Evolutionary conservation across 2,329 filamentous ascomycete genomes (phyloP).

Genomic region (Lanzia echinophila): DNA sequence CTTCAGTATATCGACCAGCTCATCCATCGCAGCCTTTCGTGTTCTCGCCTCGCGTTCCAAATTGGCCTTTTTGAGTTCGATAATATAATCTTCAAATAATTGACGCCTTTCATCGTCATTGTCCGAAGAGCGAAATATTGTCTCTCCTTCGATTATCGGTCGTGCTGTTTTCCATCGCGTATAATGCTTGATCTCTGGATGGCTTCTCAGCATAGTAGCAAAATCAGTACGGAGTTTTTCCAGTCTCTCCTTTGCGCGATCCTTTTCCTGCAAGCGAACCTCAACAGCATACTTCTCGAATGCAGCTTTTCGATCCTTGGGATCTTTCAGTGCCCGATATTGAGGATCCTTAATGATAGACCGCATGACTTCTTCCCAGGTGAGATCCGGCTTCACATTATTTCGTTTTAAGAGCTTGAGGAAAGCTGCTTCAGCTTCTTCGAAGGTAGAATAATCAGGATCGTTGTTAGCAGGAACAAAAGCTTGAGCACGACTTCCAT

Average conservation of each 20-base stretch:
- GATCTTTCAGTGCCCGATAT: slow-evolving; percentile 87
- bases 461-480: slow-evolving; percentile 61
- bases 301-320: slow-evolving; percentile 79
- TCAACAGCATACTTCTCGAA: slow-evolving; percentile 96
- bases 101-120: slow-evolving; percentile 82
- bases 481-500: slow-evolving; percentile 42
- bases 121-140: slow-evolving; percentile 86
- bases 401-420: slow-evolving; percentile 80
- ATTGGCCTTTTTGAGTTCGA: slow-evolving; percentile 74
- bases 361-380: slow-evolving; percentile 84
- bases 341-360: slow-evolving; percentile 84
- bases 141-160: slow-evolving; percentile 90
- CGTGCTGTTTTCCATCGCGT: slow-evolving; percentile 95
- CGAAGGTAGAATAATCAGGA: slow-evolving; percentile 69
- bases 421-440: slow-evolving; percentile 91
- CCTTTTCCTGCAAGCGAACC: slow-evolving; percentile 85
- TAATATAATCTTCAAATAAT: slow-evolving; percentile 89
- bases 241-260: slow-evolving; percentile 86
- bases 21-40: slow-evolving; percentile 77
- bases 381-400: slow-evolving; percentile 85
- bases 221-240: slow-evolving; percentile 91
- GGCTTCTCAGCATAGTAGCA: slow-evolving; percentile 88
- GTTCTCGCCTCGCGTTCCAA: slow-evolving; percentile 65
- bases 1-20: slow-evolving; percentile 70
- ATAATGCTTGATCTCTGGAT: slow-evolving; percentile 95